Conservation (phyloP, 805 yeast species). For the Barnettozyma botsteinii region DNA sequence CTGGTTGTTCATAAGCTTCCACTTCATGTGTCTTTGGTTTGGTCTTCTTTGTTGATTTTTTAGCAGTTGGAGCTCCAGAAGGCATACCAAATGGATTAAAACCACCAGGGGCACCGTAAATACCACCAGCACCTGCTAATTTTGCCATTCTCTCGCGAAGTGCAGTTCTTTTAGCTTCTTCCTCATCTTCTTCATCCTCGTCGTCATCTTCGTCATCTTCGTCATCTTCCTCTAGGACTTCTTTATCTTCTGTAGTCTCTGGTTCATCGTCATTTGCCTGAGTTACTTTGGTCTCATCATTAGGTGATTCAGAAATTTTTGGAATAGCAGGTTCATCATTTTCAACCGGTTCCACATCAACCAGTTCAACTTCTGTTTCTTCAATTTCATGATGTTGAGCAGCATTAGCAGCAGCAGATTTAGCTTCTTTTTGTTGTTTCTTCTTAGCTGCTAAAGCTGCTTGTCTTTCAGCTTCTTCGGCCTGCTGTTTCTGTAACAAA, state of each 20-base stretch:
- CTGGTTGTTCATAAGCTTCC: slow-evolving; percentile 16
- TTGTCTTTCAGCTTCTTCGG: slow-evolving; percentile 71
- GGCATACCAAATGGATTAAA: slow-evolving; percentile 39
- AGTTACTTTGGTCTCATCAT: slow-evolving; percentile 17
- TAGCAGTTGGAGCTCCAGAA: slow-evolving; percentile 29
- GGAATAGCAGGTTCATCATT: not conserved
- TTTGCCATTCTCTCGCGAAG: slow-evolving; percentile 95
- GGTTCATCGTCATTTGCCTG: not conserved
- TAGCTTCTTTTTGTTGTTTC: slow-evolving; percentile 41
- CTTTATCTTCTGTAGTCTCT: slow-evolving; percentile 21
- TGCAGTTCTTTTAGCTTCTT: slow-evolving; percentile 67
- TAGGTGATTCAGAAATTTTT: no score
- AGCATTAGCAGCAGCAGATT: not conserved
- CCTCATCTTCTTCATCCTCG: slow-evolving; percentile 63
- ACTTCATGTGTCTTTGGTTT: slow-evolving; percentile 20
- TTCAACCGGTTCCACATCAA: not conserved
- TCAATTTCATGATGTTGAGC: no score
- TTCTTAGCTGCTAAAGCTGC: slow-evolving; percentile 53
- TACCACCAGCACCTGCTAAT: slow-evolving; percentile 75
- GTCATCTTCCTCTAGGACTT: slow-evolving; percentile 35
- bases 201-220: slow-evolving; percentile 46
- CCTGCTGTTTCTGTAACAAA: slow-evolving; percentile 72
- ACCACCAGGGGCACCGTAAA: slow-evolving; percentile 25
- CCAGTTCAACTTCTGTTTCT: not conserved
- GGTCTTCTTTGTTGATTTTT: slow-evolving; percentile 18